These are phyloP conservation scores for Macrocybe gigantea DNA, from an alignment of 768 basidiomycete genomes.

Conservation along the genomic window DNA sequence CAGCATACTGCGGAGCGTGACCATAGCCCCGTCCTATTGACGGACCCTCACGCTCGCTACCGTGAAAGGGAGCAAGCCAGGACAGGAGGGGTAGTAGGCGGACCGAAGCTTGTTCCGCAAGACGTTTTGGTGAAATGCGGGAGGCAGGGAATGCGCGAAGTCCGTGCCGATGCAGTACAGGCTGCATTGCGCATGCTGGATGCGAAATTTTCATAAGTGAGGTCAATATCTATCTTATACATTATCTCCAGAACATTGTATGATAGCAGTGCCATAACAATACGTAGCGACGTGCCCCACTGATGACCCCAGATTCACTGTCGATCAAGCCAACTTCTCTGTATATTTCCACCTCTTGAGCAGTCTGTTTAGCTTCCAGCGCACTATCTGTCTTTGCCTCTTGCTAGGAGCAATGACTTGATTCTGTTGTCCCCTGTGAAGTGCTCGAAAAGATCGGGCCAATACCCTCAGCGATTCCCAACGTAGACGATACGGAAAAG, in stretches of 20 bases:
- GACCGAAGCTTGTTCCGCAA: slow-evolving; percentile 52
- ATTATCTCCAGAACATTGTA: background rate
- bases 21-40: slow-evolving; percentile 34
- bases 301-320: background rate
- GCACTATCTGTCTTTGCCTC: slow-evolving; percentile 28
- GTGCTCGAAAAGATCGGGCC: slow-evolving; percentile 39
- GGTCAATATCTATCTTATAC: slow-evolving; percentile 1
- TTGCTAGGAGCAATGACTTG: slow-evolving; percentile 19
- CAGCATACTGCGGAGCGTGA: slow-evolving; percentile 9
- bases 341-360: slow-evolving; percentile 4
- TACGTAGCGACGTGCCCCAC: background rate
- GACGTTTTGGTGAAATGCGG: slow-evolving; percentile 60
- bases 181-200: slow-evolving; percentile 76
- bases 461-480: slow-evolving; percentile 40
- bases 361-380: slow-evolving; percentile 26
- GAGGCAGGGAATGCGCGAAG: slow-evolving; percentile 56
- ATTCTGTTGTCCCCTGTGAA: slow-evolving; percentile 16
- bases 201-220: slow-evolving; percentile 41
- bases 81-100: slow-evolving; percentile 22
- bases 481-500: slow-evolving; percentile 48
- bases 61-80: slow-evolving; percentile 33
- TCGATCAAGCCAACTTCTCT: background rate
- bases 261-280: background rate
- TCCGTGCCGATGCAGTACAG: slow-evolving; percentile 65
- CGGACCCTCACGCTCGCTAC: slow-evolving; percentile 50